Base-by-base conservation (phyloP, 306 rosid species). In the Erythrophleum fordii region DNA sequence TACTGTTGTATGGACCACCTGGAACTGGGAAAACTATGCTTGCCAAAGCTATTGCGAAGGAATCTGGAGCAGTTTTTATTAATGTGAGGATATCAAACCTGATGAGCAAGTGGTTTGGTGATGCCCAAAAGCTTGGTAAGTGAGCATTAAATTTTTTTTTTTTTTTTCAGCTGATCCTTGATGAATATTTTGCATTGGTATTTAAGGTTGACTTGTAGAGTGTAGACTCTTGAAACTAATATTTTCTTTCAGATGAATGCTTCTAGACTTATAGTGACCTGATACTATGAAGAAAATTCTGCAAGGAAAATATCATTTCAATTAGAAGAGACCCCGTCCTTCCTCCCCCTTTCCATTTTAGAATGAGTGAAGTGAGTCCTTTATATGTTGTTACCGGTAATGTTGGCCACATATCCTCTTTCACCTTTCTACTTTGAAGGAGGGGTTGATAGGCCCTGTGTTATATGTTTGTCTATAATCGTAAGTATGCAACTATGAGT, bases 71-170 rank as follows among this genome's bases (percentile, higher is more conserved):
- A 75, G 98, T 96, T 73, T 96, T 96, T 79, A 96, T 96, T 37
- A 96, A 96, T 28, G 93, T 93, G 51, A 90, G 92, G 85, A 85
- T 96, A 87, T 96, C 99, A 8, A 96, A 93, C 86, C 88, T 96
- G 69, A 96, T 96, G 99, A 96, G 99, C 92, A 96, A 96, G 90
- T 96, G 99, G 99, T 96, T 96, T 68, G 99, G 99, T 48, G 99
- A 96, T 89, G 99, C 98, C 16, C 98, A 90, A 83, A 96, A 96
- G 73, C 99, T 96, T 39, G 99, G 99, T 96, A 78, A 87, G 98
- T 87, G 75, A 16, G 18, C 46, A 52, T 64, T 60, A 11, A 12
- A 16, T 26, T 26, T 13, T 20, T 2, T 11, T 20, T 31, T 8
- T 53, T 37, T 60, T 72, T 26, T 60, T 26, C 44, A 28, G 52